Evolutionary conservation across 257 asterid genomes (phyloP).

Genomic region (Solanum acaule): DNA sequence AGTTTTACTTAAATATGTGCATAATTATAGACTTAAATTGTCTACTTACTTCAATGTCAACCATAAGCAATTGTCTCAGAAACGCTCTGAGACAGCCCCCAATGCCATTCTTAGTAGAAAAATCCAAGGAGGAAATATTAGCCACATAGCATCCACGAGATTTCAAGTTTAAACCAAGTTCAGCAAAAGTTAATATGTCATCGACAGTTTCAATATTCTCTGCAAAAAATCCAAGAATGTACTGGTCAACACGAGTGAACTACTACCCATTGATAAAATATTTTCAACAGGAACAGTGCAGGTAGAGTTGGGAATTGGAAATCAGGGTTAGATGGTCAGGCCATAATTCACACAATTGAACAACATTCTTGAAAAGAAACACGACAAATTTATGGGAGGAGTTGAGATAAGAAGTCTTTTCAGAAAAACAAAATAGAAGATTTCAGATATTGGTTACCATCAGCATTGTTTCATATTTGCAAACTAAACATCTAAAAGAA

Average conservation of each 20-base stretch:
- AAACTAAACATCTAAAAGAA: neutral
- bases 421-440: neutral
- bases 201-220: conserved; percentile 86
- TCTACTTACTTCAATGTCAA: conserved; percentile 53
- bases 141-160: conserved; percentile 65
- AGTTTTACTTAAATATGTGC: neutral
- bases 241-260: neutral
- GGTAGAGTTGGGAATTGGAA: neutral
- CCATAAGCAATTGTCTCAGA: conserved; percentile 54
- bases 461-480: neutral
- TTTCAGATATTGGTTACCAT: neutral
- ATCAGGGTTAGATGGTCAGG: neutral
- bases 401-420: neutral
- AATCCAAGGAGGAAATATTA: conserved; percentile 67
- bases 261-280: neutral
- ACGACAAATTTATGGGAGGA: neutral
- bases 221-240: conserved; percentile 16
- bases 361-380: neutral
- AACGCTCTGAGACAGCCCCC: conserved; percentile 77
- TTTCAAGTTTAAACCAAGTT: conserved; percentile 62
- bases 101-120: conserved; percentile 64
- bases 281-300: neutral
- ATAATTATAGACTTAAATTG: neutral
- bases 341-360: neutral
- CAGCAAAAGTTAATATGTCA: conserved; percentile 63